These are phyloP conservation scores for Anisodus tanguticus DNA, from an alignment of 257 asterid genomes.

Conservation along the genomic window DNA sequence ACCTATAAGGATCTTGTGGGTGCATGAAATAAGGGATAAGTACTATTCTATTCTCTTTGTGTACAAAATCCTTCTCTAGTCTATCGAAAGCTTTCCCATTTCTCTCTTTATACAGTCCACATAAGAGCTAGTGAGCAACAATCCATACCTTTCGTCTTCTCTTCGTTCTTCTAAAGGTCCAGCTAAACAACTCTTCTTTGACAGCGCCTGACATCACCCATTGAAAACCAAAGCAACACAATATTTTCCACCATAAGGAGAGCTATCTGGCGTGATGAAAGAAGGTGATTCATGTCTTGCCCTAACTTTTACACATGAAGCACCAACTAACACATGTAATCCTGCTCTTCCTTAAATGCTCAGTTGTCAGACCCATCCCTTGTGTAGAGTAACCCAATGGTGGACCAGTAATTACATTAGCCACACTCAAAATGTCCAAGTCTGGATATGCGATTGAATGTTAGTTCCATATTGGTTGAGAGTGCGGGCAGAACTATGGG, in stretches of 20 bases:
- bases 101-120: not conserved
- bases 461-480: constrained; percentile 19
- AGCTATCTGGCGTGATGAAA: not conserved
- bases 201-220: not conserved
- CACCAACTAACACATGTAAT: not conserved
- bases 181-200: not conserved
- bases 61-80: not conserved
- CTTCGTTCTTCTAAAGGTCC: not conserved
- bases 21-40: not conserved
- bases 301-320: not conserved
- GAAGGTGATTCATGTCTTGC: constrained; percentile 4
- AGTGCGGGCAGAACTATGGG: not conserved
- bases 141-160: not conserved
- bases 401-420: not conserved
- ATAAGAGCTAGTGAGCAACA: not conserved
- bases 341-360: not conserved
- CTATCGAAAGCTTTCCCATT: not conserved
- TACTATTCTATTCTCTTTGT: not conserved
- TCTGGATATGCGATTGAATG: not conserved
- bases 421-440: not conserved
- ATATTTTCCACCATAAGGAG: constrained; percentile 2
- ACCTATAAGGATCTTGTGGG: not conserved
- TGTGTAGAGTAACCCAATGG: not conserved
- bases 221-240: not conserved
- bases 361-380: constrained; percentile 6